These are phyloP conservation scores for Pythium volutum DNA, from an alignment of 352 stramenopile genomes.

Conservation along the genomic window DNA sequence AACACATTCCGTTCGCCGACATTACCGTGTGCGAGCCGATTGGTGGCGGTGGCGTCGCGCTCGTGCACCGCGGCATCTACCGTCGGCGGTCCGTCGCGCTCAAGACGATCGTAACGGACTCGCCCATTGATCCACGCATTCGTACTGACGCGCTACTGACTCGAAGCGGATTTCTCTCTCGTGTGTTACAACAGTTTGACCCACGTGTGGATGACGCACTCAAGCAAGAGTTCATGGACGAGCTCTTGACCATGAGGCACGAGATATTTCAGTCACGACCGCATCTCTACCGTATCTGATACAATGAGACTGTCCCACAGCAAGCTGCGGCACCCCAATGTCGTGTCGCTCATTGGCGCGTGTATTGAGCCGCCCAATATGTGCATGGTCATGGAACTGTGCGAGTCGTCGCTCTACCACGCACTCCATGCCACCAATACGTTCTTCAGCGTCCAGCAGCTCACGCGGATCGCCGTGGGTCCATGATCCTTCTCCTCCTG, in stretches of 20 bases:
- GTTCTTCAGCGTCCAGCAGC: slow-evolving; percentile 52
- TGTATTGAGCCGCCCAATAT: slow-evolving; percentile 73
- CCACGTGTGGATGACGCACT: slow-evolving; percentile 76
- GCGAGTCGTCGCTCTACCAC: slow-evolving; percentile 61
- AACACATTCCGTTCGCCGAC: slow-evolving; percentile 76
- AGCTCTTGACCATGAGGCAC: slow-evolving; percentile 90
- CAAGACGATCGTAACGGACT: slow-evolving; percentile 75
- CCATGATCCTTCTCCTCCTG: too few species aligned
- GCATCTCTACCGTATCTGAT: neutral
- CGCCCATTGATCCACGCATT: neutral
- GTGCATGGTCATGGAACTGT: slow-evolving; percentile 83
- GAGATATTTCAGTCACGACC: neutral
- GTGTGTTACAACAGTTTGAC: slow-evolving; percentile 61
- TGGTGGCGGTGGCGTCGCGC: slow-evolving; percentile 83
- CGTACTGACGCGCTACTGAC: neutral
- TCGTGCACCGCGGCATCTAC: slow-evolving; percentile 87
- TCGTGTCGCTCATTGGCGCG: slow-evolving; percentile 73
- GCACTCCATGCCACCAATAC: slow-evolving; percentile 52
- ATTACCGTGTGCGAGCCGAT: slow-evolving; percentile 83
- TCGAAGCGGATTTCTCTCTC: neutral
- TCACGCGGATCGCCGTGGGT: slow-evolving; percentile 45
- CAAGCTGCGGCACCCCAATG: slow-evolving; percentile 68
- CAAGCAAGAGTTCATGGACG: slow-evolving; percentile 92
- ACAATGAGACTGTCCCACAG: slow-evolving; percentile 15
- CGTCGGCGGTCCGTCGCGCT: slow-evolving; percentile 69